Conservation (phyloP, 768 basidiomycete genomes). For the Russula sp. region DNA sequence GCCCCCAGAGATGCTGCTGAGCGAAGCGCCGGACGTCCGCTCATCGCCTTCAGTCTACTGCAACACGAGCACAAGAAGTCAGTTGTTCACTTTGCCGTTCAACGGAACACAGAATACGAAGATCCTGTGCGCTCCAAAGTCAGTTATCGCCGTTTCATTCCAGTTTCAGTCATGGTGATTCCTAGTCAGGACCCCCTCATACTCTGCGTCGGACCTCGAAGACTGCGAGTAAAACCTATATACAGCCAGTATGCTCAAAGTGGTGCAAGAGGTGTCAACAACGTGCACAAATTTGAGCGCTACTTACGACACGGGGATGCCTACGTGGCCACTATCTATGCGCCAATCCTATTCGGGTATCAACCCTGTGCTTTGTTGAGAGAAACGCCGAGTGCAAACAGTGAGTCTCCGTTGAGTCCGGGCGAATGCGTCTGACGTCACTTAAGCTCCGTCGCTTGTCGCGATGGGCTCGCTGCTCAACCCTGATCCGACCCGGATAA, state of each 20-base stretch:
- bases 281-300: slow-evolving; percentile 94
- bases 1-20: slow-evolving; percentile 57
- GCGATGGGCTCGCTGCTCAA: slow-evolving; percentile 84
- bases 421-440: slow-evolving; percentile 12
- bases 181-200: slow-evolving; percentile 70
- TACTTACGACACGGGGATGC: slow-evolving; percentile 80
- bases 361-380: slow-evolving; percentile 72
- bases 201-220: slow-evolving; percentile 83
- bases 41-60: slow-evolving; percentile 74
- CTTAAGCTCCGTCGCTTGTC: slow-evolving; percentile 71
- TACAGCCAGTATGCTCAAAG: slow-evolving; percentile 91
- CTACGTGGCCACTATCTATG: slow-evolving; percentile 82
- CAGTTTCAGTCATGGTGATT: not conserved
- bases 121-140: slow-evolving; percentile 91
- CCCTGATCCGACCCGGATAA: slow-evolving; percentile 85
- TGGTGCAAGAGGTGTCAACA: slow-evolving; percentile 88
- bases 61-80: slow-evolving; percentile 97
- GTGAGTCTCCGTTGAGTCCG: slow-evolving; percentile 35
- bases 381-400: slow-evolving; percentile 61
- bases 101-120: slow-evolving; percentile 91
- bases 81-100: slow-evolving; percentile 86
- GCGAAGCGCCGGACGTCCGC: slow-evolving; percentile 36
- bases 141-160: not conserved
- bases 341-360: slow-evolving; percentile 82
- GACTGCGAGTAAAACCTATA: slow-evolving; percentile 77